A percentile compares a stretch with the other conserved stretches of the same genome.
Conservation (phyloP, 306 rosid species). For the Quercus parvula region DNA sequence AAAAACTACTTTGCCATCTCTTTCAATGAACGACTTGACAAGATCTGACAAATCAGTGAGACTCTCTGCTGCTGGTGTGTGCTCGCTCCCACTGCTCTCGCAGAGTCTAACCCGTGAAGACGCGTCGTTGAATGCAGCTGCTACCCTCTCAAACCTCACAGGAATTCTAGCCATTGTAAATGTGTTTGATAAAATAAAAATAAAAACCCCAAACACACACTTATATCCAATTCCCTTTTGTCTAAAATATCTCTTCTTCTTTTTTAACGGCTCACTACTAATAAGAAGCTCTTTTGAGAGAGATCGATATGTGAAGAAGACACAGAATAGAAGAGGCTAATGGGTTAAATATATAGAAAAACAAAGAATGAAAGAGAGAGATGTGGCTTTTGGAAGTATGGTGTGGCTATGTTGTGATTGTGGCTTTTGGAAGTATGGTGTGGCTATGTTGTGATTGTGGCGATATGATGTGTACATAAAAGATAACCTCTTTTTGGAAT, state of each 20-base stretch:
- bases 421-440: constrained; percentile 10
- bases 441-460: constrained; percentile 32
- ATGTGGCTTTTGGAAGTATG: not conserved
- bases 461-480: constrained; percentile 38
- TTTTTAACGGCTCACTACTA: not conserved
- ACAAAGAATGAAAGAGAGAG: not conserved
- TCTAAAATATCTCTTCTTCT: not conserved
- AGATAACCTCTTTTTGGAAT: not conserved
- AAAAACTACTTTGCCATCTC: constrained; percentile 17
- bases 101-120: constrained; percentile 41
- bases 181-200: no score
- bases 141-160: constrained; percentile 56
- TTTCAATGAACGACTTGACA: constrained; percentile 74
- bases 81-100: constrained; percentile 89
- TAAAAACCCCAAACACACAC: not conserved
- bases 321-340: not conserved
- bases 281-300: not conserved
- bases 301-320: not conserved
- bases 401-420: constrained; percentile 26
- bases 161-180: constrained; percentile 31
- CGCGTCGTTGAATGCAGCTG: constrained; percentile 60
- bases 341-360: not conserved
- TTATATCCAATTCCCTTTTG: not conserved
- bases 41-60: constrained; percentile 57
- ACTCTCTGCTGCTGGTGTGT: constrained; percentile 50